phyloP scores from a whole-genome alignment of 345 rosid genomes.

The Linum lewisii region DNA sequence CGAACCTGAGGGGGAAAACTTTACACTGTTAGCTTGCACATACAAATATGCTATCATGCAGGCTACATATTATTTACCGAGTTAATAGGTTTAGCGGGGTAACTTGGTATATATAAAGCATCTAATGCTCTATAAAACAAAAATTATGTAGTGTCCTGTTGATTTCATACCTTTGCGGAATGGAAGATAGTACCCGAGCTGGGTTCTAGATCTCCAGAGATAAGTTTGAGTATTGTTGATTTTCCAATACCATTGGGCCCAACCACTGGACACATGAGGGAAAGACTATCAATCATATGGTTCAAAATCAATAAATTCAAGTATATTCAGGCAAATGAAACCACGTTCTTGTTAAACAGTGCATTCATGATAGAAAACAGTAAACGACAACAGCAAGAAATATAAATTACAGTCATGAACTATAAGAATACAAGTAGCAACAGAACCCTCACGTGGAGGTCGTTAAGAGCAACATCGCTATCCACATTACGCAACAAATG shows the following conservation, averaged over 20 bases:
- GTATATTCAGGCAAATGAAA: neutral
- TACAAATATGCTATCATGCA: neutral
- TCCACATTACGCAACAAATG: no score
- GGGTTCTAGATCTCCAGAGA: constrained; percentile 90
- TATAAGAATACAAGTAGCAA: no score
- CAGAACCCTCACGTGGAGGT: neutral
- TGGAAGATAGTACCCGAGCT: constrained; percentile 97
- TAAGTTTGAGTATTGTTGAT: constrained; percentile 93
- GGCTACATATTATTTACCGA: neutral
- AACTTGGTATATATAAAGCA: neutral
- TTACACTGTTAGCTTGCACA: neutral
- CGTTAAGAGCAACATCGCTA: no score
- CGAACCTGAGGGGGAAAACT: constrained; percentile 52
- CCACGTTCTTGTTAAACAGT: neutral
- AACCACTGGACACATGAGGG: constrained; percentile 55
- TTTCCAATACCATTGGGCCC: constrained; percentile 99
- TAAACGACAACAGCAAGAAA: neutral
- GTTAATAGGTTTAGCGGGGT: neutral
- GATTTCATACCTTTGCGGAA: constrained; percentile 71
- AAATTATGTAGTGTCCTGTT: neutral
- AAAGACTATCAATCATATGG: neutral
- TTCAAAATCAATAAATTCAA: neutral
- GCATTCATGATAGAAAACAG: neutral
- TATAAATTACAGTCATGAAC: neutral
- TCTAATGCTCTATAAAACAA: neutral